phyloP scores from a whole-genome alignment of 768 basidiomycete species.

The Sarcomyxa edulis region DNA sequence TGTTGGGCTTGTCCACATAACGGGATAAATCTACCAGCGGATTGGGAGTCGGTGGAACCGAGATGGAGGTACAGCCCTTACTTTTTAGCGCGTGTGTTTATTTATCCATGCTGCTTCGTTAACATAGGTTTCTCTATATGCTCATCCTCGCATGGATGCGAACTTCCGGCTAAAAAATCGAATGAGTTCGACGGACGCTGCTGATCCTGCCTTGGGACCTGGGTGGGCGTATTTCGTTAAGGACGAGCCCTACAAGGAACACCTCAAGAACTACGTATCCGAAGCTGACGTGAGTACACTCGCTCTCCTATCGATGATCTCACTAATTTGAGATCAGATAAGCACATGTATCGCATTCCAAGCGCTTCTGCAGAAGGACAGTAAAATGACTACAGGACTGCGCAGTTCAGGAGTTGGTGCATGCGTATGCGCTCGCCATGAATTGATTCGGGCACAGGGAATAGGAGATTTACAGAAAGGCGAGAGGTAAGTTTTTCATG shows the following conservation, averaged over 20 bases:
- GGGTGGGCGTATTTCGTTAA: too few species aligned
- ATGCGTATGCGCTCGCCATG: constrained; percentile 2
- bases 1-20: too few species aligned
- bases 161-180: constrained; percentile 19
- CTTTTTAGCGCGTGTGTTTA: neutral
- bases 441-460: constrained; percentile 11
- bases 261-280: too few species aligned
- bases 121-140: constrained; percentile 15
- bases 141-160: constrained; percentile 18
- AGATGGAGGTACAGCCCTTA: neutral
- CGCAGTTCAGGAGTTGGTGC: too few species aligned
- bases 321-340: neutral
- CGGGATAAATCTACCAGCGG: constrained; percentile 14
- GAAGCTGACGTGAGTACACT: constrained; percentile 1
- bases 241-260: too few species aligned
- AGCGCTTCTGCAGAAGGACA: too few species aligned
- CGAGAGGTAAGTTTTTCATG: constrained; percentile 12
- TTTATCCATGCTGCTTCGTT: too few species aligned
- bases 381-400: neutral
- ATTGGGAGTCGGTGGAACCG: constrained; percentile 6
- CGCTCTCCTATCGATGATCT: neutral
- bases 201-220: constrained; percentile 8
- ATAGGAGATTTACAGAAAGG: too few species aligned
- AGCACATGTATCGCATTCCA: too few species aligned
- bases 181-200: neutral